Evolutionary conservation across 2,329 filamentous ascomycete genomes (phyloP).

Genomic region (Juglanconis sp.): DNA sequence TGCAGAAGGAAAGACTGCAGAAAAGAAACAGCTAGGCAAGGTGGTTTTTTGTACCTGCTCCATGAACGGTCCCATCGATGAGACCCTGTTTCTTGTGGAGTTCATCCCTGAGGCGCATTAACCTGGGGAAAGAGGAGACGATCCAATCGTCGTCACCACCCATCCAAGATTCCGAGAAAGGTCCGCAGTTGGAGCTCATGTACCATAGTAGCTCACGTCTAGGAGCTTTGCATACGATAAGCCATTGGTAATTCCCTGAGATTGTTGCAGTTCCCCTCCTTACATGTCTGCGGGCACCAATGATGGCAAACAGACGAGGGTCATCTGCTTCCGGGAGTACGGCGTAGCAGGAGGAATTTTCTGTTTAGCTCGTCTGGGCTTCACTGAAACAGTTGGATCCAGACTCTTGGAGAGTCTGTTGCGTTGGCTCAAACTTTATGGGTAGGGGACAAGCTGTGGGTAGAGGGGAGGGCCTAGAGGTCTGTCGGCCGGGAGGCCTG

Average conservation of each 20-base stretch:
- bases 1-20: background rate
- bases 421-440: background rate
- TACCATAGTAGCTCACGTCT: background rate
- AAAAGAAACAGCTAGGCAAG: background rate
- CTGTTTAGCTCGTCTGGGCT: background rate
- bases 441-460: background rate
- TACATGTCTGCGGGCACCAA: slow-evolving; percentile 18
- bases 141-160: background rate
- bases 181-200: slow-evolving; percentile 6
- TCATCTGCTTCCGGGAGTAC: slow-evolving; percentile 13
- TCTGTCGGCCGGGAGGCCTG: no score
- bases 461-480: no score
- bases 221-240: background rate
- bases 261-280: slow-evolving; percentile 13
- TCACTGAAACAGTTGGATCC: slow-evolving; percentile 6
- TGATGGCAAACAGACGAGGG: slow-evolving; percentile 7
- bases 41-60: slow-evolving; percentile 5
- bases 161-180: slow-evolving; percentile 15
- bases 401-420: background rate
- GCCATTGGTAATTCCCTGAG: slow-evolving; percentile 2
- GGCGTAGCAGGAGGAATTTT: background rate
- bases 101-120: slow-evolving; percentile 5
- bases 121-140: background rate
- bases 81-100: background rate
- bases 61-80: background rate